Base-by-base conservation (phyloP, 805 yeast species). In the Lipomyces kockii region DNA sequence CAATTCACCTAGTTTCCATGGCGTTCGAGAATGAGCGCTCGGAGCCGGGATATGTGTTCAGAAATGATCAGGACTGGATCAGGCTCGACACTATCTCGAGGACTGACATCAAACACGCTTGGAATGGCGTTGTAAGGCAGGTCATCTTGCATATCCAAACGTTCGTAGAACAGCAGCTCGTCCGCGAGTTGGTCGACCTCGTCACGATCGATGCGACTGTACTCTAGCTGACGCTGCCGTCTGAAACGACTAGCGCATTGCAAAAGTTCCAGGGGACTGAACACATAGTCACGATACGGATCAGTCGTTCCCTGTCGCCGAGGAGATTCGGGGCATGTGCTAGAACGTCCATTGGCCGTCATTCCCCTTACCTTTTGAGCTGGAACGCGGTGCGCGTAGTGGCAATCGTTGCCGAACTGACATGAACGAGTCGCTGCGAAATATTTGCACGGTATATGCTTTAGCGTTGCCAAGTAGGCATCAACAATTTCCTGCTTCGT, bases 371-470 rank as follows among this genome's bases (percentile, higher is more conserved):
- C 6, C 22, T n/a, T n/a, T 43, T 43, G 49, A 2, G 49, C 49
- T 17, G 49, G 49, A 17, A 32, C 32, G 11, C 62, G 62, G 49
- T 67, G 70, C 12, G 66, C 61, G 25, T 67, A 67, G 53, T 65
- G 58, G 43, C 71, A 67, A 8, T 64, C 71, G 46, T 67, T 65
- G 12, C 68, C 66, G 43, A 67, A 67, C 29, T 34, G 63, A 43
- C 71, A 67, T 25, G 20, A 7, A 12, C 37, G 43, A 12, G 35
- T 27, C 34, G 25, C 4, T 9, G 32, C 17, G 43, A 67, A 61
- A 35, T 67, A 65, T 52, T 53, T 65, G 71, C 71, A 67, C n/a
- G 69, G 66, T 32, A 67, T 67, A 25, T 53, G 71, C 35, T 58
- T 60, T 17, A 60, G 27, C 4, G 71, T 67, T 25, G 37, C 55